Evolutionary conservation across 768 basidiomycete species (phyloP), one percentile per base, ranked within the genome.

Genomic region (Inosperma sp.): DNA sequence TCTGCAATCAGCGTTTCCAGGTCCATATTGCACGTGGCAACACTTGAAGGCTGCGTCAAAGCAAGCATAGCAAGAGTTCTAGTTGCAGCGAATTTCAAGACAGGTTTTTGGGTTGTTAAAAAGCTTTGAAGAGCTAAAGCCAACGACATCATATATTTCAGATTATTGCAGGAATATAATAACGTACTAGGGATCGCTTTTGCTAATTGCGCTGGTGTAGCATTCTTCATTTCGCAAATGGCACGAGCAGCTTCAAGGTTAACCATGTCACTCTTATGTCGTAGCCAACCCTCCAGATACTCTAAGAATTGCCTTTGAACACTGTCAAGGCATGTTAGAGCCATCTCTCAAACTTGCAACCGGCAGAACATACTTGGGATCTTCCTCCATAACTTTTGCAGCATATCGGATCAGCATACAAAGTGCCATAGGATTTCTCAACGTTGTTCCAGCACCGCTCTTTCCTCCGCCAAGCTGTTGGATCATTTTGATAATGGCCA

Each of bases 201-300:
- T 21, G 84, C 83, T 46, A 98, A 72, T 60, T 98, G 93, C 4
- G 79, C 68, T 7, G 83, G 65, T 22, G 83, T 77, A 23, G 93
- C 86, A 54, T 84, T 82, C 68, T 85, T 88, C 88, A 95, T 90
- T 66, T 97, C 95, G 66, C 94, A 97, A 55, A 99, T 95, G 6
- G 85, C 94, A 36, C 96, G 87, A 3, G 96, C 95, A 17, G 96
- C 96, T 68, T 99, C 96, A 54, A 93, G 89, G 71, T 98, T 98
- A 63, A 99, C 96, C 95, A 97, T 99, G 66, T 99, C 96, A 59
- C 93, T 96, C 76, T 99, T 99, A 72, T 99, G 96, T 52, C 93
- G 83, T 53, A 98, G 74, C 84, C 93, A 94, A 27, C 88, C 86
- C 64, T 98, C 96, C 30, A 98, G 76, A 35, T 96, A 78, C 56